Evolutionary conservation across 2,329 filamentous ascomycete species (phyloP).

Genomic region (Arthrobotrys conoides): DNA sequence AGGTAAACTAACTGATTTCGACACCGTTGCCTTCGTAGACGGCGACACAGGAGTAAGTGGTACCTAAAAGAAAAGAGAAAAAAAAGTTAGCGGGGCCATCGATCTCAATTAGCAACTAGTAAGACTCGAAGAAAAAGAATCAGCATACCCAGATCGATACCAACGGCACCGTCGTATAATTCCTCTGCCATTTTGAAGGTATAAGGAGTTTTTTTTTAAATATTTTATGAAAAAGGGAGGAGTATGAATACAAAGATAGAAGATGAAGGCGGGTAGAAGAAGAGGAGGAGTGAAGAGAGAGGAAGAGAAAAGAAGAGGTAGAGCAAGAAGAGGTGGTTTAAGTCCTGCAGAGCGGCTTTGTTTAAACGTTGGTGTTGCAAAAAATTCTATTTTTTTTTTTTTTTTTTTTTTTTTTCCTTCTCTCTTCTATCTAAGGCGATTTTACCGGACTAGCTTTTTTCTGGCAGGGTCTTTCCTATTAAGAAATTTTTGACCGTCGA

Average conservation of each 20-base stretch:
- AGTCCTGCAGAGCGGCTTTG: conserved; percentile 59
- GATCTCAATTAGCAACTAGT: conserved; percentile 45
- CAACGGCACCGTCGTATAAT: conserved; percentile 99
- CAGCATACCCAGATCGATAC: conserved; percentile 89
- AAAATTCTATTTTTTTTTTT: conserved; percentile 62
- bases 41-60: conserved; percentile 99
- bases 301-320: conserved; percentile 50
- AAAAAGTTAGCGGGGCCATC: conserved; percentile 62
- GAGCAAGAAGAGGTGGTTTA: conserved; percentile 60
- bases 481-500: conserved; percentile 41
- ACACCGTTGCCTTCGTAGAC: conserved; percentile 99
- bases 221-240: conserved; percentile 35
- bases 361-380: conserved; percentile 54
- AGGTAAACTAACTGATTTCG: conserved; percentile 81
- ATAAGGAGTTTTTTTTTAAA: conserved; percentile 26
- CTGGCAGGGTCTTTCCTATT: conserved; percentile 53
- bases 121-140: conserved; percentile 35
- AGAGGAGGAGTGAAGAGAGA: conserved; percentile 57
- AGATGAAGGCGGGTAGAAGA: conserved; percentile 44
- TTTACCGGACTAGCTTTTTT: conserved; percentile 51
- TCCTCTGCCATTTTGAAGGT: conserved; percentile 86
- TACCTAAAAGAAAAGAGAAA: conserved; percentile 74
- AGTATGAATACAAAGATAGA: conserved; percentile 64
- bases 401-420: conserved; percentile 60
- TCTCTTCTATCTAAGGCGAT: conserved; percentile 46